Base-by-base conservation (phyloP, 306 rosid genomes). In the Phaseolus lunatus region DNA sequence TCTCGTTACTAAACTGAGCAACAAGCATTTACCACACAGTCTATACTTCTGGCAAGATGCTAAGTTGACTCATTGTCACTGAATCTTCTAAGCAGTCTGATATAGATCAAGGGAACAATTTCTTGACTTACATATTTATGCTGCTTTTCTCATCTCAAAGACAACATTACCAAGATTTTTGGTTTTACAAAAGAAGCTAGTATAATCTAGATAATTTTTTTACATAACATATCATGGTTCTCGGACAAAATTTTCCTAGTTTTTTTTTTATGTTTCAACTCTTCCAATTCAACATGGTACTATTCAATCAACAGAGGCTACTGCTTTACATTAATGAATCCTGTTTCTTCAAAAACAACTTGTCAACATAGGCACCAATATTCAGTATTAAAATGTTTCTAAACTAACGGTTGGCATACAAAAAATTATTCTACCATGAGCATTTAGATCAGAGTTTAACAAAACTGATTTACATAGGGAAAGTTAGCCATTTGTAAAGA, bases 31-130 rank as follows among this genome's bases (percentile, higher is more conserved):
- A 33, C 47, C 37, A 18, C 15, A 18, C n/a, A n/a, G 70, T 35
- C 48, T 16, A 10, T 16, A 63, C 47, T 63, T 33, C 26, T n/a
- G 15, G 24, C n/a, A n/a, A 63, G 48, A 63, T n/a, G 47, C 47
- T 61, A 33, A 63, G 33, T 63, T n/a, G 47, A 63, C 69, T 33
- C 9, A 35, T 63, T 59, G 19, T 14, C 18, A 24, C 29, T 64
- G 48, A 64, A 64, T 64, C 48, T 19, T 10, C n/a, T 9, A 64
- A 64, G 70, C 48, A 35, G n/a, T n/a, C n/a, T 9, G 26, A 64
- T 35, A 33, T 63, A 63, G 33, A 63, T 33, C 69, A 63, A n/a
- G 26, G 26, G 9, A 18, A 31, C 8, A 12, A 29, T 31, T 31
- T 23, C 15, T 16, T 13, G n/a, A 2, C n/a, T n/a, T 63, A n/a